phyloP scores from a whole-genome alignment of 495 filamentous ascomycete genomes.

The Aspergillus indologenus region DNA sequence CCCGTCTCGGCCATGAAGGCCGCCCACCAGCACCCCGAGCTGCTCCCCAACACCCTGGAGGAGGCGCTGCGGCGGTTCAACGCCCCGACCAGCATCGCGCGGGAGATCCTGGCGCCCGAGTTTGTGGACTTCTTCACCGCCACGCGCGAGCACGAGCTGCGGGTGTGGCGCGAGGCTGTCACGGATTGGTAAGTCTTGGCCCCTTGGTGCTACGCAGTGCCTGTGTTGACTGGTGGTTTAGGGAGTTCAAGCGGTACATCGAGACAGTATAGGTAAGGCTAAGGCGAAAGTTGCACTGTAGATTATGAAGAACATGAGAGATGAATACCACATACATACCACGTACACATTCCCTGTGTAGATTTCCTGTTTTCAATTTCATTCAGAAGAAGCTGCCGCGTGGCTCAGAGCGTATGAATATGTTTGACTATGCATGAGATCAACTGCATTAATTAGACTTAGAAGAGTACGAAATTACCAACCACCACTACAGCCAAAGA shows the following conservation, averaged over 20 bases:
- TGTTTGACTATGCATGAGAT: no score
- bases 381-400: no score
- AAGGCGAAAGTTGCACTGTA: slow-evolving; percentile 16
- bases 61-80: slow-evolving; percentile 73
- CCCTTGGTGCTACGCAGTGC: background rate
- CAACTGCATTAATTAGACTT: no score
- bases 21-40: slow-evolving; percentile 8
- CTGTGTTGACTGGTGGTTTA: background rate
- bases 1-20: slow-evolving; percentile 58
- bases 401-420: no score
- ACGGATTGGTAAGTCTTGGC: slow-evolving; percentile 73
- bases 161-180: slow-evolving; percentile 89
- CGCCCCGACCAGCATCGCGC: slow-evolving; percentile 66
- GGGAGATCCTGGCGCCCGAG: slow-evolving; percentile 82
- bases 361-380: no score
- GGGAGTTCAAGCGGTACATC: slow-evolving; percentile 30
- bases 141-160: slow-evolving; percentile 84
- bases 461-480: no score
- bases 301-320: slow-evolving; percentile 14
- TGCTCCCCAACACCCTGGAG: slow-evolving; percentile 69
- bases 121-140: slow-evolving; percentile 93
- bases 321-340: slow-evolving; percentile 8
- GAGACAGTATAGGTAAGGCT: slow-evolving; percentile 22
- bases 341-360: background rate
- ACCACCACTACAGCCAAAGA: no score